phyloP scores from a whole-genome alignment of 257 asterid species.

The Solanum rostratum region DNA sequence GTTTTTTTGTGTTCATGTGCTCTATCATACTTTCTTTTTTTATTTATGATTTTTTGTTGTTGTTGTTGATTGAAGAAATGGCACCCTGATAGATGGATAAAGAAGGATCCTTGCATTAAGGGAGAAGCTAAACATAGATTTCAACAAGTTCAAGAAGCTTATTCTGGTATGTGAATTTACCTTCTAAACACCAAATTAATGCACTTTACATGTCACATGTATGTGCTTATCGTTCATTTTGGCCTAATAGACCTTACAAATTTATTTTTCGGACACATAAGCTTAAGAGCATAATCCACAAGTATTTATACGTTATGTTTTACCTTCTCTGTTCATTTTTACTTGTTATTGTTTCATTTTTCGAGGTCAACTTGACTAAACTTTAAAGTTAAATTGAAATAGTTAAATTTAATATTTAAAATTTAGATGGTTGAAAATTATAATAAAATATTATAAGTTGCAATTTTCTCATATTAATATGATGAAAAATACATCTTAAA shows the following conservation, averaged over 20 bases:
- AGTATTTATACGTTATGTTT: neutral
- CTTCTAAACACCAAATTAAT: neutral
- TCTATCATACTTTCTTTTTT: neutral
- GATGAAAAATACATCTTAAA: too few species aligned
- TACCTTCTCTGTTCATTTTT: too few species aligned
- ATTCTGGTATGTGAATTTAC: slow-evolving; percentile 19
- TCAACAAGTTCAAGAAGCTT: slow-evolving; percentile 39
- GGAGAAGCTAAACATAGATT: slow-evolving; percentile 28
- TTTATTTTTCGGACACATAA: neutral
- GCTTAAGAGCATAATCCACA: neutral
- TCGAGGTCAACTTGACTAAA: too few species aligned
- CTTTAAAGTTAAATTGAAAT: too few species aligned
- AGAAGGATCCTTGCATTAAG: slow-evolving; percentile 9
- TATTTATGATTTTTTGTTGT: neutral
- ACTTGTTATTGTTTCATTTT: too few species aligned
- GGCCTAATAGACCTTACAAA: neutral
- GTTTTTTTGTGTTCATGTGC: neutral
- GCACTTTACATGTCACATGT: neutral
- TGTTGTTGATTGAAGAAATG: slow-evolving; percentile 19
- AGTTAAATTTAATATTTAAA: too few species aligned
- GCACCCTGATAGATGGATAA: slow-evolving; percentile 40
- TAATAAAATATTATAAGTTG: too few species aligned
- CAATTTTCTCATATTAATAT: too few species aligned
- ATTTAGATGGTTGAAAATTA: too few species aligned
- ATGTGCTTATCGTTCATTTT: neutral